These are phyloP conservation scores for Phenoliferia sp. DNA, from an alignment of 1,284 basidiomycete species.

Conservation along the genomic window DNA sequence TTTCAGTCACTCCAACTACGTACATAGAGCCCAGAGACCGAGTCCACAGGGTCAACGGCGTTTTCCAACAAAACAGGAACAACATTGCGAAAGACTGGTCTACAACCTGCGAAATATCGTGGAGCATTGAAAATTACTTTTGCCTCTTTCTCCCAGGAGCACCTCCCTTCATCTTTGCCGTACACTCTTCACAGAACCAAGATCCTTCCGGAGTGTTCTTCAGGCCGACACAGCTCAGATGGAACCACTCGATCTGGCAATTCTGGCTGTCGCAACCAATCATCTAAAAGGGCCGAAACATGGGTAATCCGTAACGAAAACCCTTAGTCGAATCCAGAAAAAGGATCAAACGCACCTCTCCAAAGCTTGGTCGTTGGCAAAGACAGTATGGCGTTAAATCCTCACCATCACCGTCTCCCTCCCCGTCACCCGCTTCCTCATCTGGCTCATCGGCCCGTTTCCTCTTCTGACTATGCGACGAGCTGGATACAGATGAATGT, in stretches of 20 bases:
- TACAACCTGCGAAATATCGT: background rate
- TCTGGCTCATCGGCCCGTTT: constrained; percentile 21
- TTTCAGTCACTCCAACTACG: no score
- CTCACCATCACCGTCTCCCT: constrained; percentile 32
- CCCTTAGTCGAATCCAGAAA: background rate
- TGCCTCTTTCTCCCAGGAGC: background rate
- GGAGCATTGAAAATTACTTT: background rate
- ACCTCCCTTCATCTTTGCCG: constrained; percentile 15
- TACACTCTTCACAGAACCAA: constrained; percentile 74
- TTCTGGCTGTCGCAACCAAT: constrained; percentile 37
- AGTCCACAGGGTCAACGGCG: no score
- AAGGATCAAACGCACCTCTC: constrained; percentile 31
- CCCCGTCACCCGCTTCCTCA: constrained; percentile 27
- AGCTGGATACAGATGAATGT: constrained; percentile 2
- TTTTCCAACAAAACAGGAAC: no score
- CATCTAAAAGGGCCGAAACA: constrained; percentile 35
- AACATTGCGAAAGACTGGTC: no score
- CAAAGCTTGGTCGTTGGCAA: constrained; percentile 36
- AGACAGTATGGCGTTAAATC: constrained; percentile 37
- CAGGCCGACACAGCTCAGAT: constrained; percentile 72
- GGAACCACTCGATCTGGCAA: constrained; percentile 49
- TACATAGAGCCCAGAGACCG: no score
- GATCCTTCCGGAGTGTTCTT: constrained; percentile 63
- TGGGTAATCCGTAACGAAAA: no score
- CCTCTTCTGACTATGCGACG: constrained; percentile 1